Conservation (phyloP, 176 grass and related monocot species). For the Zizania latifolia region DNA sequence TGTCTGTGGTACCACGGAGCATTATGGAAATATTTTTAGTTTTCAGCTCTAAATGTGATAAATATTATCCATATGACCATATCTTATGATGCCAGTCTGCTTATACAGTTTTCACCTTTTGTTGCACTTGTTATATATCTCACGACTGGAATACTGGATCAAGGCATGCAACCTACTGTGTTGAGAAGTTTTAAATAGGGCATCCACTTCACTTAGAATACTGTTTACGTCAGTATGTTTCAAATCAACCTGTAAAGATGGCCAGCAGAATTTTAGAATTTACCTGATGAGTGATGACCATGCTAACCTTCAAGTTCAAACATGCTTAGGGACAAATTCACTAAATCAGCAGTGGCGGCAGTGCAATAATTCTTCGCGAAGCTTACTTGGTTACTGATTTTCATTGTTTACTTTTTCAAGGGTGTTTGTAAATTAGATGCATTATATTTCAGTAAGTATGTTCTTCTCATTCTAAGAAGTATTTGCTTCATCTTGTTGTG, state of each 20-base stretch:
- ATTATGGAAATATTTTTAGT: slow-evolving; percentile 3
- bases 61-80: background rate
- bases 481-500: background rate
- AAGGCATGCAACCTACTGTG: background rate
- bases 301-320: background rate
- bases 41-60: background rate
- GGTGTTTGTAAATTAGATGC: background rate
- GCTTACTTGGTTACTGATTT: background rate
- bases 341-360: background rate
- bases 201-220: background rate
- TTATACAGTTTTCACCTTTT: background rate
- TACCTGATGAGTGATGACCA: slow-evolving; percentile 20
- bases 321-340: background rate
- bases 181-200: slow-evolving; percentile 2
- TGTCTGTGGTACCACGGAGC: background rate
- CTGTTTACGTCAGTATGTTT: background rate
- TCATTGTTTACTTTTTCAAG: background rate
- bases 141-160: background rate
- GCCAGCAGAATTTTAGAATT: background rate
- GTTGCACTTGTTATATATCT: background rate
- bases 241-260: background rate
- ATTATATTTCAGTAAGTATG: background rate
- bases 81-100: background rate
- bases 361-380: background rate
- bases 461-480: background rate